Evolutionary conservation across 2,329 filamentous ascomycete genomes (phyloP), one percentile per base, ranked within the genome.

Genomic region (Epichloe gansuensis): DNA sequence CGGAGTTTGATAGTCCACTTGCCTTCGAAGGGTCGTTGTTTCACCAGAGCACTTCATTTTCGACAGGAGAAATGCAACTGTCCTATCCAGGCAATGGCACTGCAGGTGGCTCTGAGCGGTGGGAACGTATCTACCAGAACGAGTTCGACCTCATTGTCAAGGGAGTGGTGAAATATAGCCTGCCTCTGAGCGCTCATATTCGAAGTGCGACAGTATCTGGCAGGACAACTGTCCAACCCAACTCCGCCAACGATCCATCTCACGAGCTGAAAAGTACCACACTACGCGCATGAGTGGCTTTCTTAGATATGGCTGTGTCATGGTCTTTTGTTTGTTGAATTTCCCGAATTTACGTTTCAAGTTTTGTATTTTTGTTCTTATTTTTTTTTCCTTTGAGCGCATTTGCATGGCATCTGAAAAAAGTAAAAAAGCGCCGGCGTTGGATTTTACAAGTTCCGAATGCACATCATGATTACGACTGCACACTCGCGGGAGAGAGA

Each of bases 61-160:
- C 89, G 0, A 81, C 85, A 5, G 91, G 89, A 34, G 87, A 93
- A 62, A 80, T 98, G 58, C 85, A 91, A 40, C 77, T 98, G 3
- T 71, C 76, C 27, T 82, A 85, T 51, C 93, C 93, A 0, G 90
- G 91, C 4, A 98, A 97, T 66, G 83, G 83, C 60, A 97, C 93
- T 0, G 83, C 89, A 43, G 86, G 87, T 41, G 93, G 91, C 8
- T 84, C 84, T 2, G 82, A 86, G 62, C 81, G 90, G 12, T 98
- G 93, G 93, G 89, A 95, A 64, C 80, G 82, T 54, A 90, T 97
- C 46, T 75, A 96, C 49, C 81, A 94, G 57, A 87, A 96, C 66
- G 87, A 91, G 44, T 98, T 97, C 60, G 89, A 96, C 59, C 76
- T 98, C 47, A 91, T 97, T 55, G 80, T 98, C 42, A 84, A 93